Evolutionary conservation across 129 eudicot species (phyloP), one percentile per base, ranked within the genome.

Genomic region (Flaveria linearis): DNA sequence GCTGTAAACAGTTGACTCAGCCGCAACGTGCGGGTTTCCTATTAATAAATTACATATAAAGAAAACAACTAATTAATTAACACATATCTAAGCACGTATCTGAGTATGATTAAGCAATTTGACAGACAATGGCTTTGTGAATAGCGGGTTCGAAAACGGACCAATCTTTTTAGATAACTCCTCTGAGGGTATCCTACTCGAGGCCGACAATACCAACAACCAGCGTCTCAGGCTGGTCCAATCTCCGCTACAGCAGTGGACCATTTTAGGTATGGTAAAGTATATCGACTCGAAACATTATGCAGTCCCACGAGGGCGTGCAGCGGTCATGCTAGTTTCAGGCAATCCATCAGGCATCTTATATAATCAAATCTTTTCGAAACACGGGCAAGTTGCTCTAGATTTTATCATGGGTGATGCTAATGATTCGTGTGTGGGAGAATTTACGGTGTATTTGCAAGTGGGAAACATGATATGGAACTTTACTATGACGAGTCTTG

Each of bases 341-440:
- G 83, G 86, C 49, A 52, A 13, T 41, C 85, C 87, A 5, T 81
- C 85, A 14, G 81, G 78, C 1, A 69, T 82, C 14, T 7, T 33
- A 42, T 60, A 23, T 52, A 73, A 22, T 63, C 0, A 16, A 42
- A 0, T 2, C 23, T 77, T 86, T 66, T 53, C 23, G 8, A 66
- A 43, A 57, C 81, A 53, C 7, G 53, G 68, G 17, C 33, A 73
- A 64, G 77, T 76, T 65, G 71, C 62, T 36, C 17, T 86, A 9
- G 82, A 80, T 4, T 86, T 82, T 68, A 80, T 77, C 28, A 79
- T 86, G 61, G 85, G 83, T 15, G 87, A 86, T 73, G 85, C 87
- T 9, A 80, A 80, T 18, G 79, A 86, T 50, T 86, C 87, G 17
- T 85, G 80, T 67, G 79, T 67, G 14, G 86, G 86, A 17, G 78